Evolutionary conservation across 371 early-diverging fungal species (phyloP), one percentile per base, ranked within the genome.

Genomic region (Circinella minor): DNA sequence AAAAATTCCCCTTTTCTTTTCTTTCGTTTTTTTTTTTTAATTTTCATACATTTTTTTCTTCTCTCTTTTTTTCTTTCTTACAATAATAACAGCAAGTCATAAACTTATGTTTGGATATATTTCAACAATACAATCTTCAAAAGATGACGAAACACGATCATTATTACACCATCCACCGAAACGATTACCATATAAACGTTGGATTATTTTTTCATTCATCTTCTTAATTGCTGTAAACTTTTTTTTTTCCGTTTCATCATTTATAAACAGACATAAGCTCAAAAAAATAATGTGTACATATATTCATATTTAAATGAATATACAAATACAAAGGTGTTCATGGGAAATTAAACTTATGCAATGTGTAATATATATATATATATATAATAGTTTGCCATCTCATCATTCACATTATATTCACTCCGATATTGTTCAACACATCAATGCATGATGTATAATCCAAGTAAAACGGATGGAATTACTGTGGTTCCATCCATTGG

Each of bases 401-500:
- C 63, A 20, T 63, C 63, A 3, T 4, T 63, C n/a, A 34, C 36
- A 20, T 47, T 63, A 20, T 63, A 63, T 46, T 63, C 63, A n/a
- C 43, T 63, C 48, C 63, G 63, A 46, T 63, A 63, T 38, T 63
- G 63, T 34, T 57, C 57, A 7, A 48, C 63, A 47, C 63, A 63
- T 36, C 63, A 63, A 27, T 63, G 57, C 20, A 43, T 63, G 63
- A 18, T 63, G 34, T 43, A 27, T 47, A 43, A 13, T 46, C 18
- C 47, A 17, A 63, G 18, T 27, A 18, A 15, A n/a, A n/a, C 18
- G 20, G 15, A 63, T n/a, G 63, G 63, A 4, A 36, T 66, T 34
- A 37, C 66, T 14, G 43, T 73, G 43, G 37, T 66, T 38, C 67
- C 73, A 11, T 51, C 63, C 10, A 36, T 69, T 13, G 69, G 63